Evolutionary conservation across 352 stramenopile species (phyloP).

Genomic region (Globisporangium iwayamae): DNA sequence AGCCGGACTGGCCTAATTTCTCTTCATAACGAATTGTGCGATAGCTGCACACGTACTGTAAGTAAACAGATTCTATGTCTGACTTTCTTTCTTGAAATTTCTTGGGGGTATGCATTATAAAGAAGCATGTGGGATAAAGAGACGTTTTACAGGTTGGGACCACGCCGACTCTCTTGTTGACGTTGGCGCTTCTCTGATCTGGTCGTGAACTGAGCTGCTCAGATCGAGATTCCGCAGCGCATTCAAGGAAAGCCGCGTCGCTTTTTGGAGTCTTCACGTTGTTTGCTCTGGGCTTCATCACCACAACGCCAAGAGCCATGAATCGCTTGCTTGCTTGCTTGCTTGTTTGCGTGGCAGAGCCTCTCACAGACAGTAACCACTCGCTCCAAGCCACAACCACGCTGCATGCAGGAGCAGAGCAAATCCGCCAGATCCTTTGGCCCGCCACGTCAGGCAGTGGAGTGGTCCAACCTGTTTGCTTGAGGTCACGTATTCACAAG

Average conservation of each 20-base stretch:
- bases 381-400: background rate
- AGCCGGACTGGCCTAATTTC: background rate
- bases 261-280: background rate
- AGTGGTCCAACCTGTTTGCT: background rate
- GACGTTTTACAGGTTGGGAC: background rate
- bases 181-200: slow-evolving; percentile 11
- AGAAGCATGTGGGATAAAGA: background rate
- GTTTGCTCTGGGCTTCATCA: no score
- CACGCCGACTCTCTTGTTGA: background rate
- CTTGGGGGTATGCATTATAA: background rate
- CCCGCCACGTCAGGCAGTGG: background rate
- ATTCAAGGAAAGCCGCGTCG: background rate
- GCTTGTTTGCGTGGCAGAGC: background rate
- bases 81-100: no score
- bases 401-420: background rate
- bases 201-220: slow-evolving; percentile 4
- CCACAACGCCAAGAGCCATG: no score
- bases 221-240: background rate
- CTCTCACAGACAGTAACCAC: background rate
- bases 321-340: background rate
- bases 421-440: background rate
- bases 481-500: background rate
- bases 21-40: no score
- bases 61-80: no score
- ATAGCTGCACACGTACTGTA: no score